phyloP scores from a whole-genome alignment of 2,329 filamentous ascomycete genomes.

The Ophiostoma triangulosporum region DNA sequence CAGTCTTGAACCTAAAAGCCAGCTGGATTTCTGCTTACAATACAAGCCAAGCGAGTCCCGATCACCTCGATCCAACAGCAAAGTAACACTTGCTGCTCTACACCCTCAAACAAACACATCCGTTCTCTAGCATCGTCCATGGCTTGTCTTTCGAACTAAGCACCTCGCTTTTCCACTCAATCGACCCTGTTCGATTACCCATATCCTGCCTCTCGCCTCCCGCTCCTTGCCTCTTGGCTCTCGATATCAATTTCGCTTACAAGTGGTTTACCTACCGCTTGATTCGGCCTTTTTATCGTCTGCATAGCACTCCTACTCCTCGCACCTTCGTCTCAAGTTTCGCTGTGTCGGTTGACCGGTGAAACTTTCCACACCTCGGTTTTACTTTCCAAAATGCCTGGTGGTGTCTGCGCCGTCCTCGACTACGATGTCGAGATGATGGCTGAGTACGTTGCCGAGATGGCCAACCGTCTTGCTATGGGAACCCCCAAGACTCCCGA shows the following conservation, averaged over 20 bases:
- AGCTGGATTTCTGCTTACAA: not conserved
- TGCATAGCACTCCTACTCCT: not conserved
- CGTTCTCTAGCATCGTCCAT: conserved; percentile 19
- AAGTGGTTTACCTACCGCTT: not conserved
- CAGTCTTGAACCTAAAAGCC: not conserved
- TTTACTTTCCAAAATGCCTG: conserved; percentile 41
- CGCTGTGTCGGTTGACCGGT: conserved; percentile 1
- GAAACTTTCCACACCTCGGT: conserved; percentile 17
- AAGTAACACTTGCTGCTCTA: not conserved
- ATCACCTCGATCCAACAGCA: not conserved
- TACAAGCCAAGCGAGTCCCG: not conserved
- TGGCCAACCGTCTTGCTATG: conserved; percentile 51
- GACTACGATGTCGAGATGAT: conserved; percentile 96
- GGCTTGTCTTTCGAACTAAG: conserved; percentile 18
- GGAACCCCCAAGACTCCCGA: conserved; percentile 35
- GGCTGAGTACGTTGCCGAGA: conserved; percentile 89
- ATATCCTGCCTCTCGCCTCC: conserved; percentile 16
- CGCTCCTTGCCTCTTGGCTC: not conserved
- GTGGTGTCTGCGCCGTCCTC: conserved; percentile 83
- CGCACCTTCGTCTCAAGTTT: conserved; percentile 1
- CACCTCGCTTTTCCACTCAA: conserved; percentile 6
- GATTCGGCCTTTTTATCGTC: not conserved
- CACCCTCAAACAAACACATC: not conserved
- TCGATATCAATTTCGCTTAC: not conserved
- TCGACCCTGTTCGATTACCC: conserved; percentile 17